Percentiles rank a stretch among this genome's conserved stretches.
Evolutionary conservation across 345 rosid species (phyloP).

Genomic region (Eucalyptus pauciflora): DNA sequence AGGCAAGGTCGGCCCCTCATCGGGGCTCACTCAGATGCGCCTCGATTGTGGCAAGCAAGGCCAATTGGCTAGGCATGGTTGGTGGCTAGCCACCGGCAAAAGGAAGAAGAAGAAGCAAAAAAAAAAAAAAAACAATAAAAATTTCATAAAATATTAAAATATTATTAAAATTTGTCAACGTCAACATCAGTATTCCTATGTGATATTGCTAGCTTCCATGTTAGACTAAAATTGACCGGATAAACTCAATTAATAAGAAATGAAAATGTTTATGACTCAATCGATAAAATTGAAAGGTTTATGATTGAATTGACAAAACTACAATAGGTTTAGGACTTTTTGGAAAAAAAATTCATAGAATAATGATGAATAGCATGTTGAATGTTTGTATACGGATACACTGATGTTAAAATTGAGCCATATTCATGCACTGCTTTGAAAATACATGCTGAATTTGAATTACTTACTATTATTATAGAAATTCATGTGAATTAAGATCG

Average conservation of each 20-base stretch:
- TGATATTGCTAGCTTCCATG: rapidly evolving
- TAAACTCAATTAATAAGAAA: no score
- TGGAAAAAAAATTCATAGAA: neutral
- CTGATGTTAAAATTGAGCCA: neutral
- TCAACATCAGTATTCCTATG: rapidly evolving
- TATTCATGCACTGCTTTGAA: neutral
- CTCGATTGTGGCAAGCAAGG: no score
- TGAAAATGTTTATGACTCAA: no score
- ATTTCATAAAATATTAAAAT: no score
- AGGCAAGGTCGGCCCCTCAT: no score
- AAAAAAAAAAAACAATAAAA: rapidly evolving
- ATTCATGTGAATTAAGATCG: neutral
- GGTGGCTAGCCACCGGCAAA: rapidly evolving
- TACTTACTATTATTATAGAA: neutral
- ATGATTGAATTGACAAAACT: no score
- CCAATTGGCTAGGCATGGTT: no score
- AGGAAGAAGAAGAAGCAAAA: no score
- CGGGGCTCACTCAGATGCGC: rapidly evolving
- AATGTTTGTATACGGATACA: neutral
- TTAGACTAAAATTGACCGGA: rapidly evolving
- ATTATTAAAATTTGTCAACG: rapidly evolving
- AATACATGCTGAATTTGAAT: neutral
- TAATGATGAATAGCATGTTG: neutral
- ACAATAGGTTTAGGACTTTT: no score
- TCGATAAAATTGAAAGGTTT: no score